Base-by-base conservation (phyloP, 2,329 filamentous ascomycete genomes). In the Colletotrichum sp. region DNA sequence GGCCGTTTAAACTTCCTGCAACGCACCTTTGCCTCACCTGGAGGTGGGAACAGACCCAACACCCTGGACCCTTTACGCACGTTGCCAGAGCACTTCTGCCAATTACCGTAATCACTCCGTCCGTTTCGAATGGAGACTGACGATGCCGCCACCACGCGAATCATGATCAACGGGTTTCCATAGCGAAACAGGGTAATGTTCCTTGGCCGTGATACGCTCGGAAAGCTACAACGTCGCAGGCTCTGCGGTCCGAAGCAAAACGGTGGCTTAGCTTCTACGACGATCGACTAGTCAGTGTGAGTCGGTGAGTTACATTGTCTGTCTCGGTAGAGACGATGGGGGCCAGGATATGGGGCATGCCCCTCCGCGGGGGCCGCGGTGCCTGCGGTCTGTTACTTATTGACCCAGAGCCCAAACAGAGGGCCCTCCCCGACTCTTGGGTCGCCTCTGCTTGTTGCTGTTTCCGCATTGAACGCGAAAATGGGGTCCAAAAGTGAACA, bases 401-500 rank as follows among this genome's bases (percentile, higher is more conserved):
- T 69, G 18, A 16, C 21, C 5, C 18, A 11, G 24, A 36, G 57
- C 47, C 58, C 34, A 47, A 31, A 24, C 29, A 13, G 13, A 47
- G n/a, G 43, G 43, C n/a, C 15, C 36, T 16, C 51, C 16, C 34
- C 27, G 27, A 31, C 33, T 36, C 21, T 18, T 18, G 18, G 31
- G 55, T 51, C n/a, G 24, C 27, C 18, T 29, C 9, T 8, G 13
- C 8, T 18, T n/a, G 15, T 33, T 31, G 18, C 15, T 13, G 8
- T 18, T 34, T 18, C 13, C 13, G 18, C 21, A 15, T 8, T n/a
- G 11, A 29, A 27, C 8, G 33, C 59, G 16, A 58, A 65, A 70
- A 73, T 70, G 70, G 66, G 68, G 38, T 55, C 66, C 24, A 73
- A 73, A 59, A 16, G 59, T 18, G 59, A 66, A 7, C 21, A 65